Percentiles rank a stretch among this genome's conserved stretches.
Conservation (phyloP, 306 rosid genomes). For the Lathyrus aphaca region DNA sequence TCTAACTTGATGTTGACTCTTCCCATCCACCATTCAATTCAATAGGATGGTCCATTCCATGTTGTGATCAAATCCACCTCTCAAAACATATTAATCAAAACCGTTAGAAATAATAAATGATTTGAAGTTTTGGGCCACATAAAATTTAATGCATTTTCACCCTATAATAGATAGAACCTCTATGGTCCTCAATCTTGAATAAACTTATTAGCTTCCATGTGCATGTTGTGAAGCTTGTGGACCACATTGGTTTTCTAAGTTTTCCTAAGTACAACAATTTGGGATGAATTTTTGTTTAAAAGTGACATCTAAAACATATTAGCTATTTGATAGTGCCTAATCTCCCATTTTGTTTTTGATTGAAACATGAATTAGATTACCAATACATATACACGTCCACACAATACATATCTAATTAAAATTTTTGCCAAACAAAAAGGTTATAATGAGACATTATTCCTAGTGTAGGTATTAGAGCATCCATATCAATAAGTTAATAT, state of each 20-base stretch:
- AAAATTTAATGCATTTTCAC: conserved; percentile 41
- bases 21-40: conserved; percentile 35
- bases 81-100: conserved; percentile 41
- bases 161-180: conserved; percentile 28
- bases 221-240: conserved; percentile 48
- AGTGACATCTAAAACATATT: neutral
- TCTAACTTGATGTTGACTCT: conserved; percentile 45
- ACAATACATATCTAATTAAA: neutral
- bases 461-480: neutral
- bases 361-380: conserved; percentile 34
- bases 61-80: conserved; percentile 9
- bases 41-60: conserved; percentile 49
- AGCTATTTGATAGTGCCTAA: conserved; percentile 29
- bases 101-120: conserved; percentile 54
- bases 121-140: conserved; percentile 59
- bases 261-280: conserved; percentile 25
- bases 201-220: conserved; percentile 51
- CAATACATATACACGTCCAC: conserved; percentile 12
- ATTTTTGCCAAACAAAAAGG: neutral
- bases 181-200: conserved; percentile 46
- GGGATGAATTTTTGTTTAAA: neutral
- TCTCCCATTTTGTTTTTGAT: conserved; percentile 26
- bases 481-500: no score
- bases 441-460: neutral
- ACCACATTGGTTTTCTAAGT: conserved; percentile 43